phyloP scores from a whole-genome alignment of 2,329 filamentous ascomycete genomes.

The Alternaria sp. region DNA sequence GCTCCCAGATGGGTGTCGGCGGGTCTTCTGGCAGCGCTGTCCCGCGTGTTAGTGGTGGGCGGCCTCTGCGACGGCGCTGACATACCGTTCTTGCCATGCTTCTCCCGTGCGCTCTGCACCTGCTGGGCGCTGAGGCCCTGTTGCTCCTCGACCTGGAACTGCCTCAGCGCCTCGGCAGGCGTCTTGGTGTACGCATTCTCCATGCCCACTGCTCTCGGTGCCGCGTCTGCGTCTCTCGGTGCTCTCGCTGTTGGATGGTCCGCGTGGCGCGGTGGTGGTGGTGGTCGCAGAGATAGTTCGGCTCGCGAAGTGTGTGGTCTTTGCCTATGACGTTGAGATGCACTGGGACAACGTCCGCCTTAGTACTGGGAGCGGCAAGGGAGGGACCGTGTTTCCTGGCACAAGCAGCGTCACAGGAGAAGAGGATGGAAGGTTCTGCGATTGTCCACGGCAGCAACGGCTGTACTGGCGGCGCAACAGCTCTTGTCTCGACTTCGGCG shows the following conservation, averaged over 20 bases:
- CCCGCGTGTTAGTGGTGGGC: constrained; percentile 10
- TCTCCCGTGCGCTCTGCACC: constrained; percentile 53
- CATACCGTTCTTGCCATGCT: constrained; percentile 63
- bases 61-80: neutral
- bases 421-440: constrained; percentile 12
- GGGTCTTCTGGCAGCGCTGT: constrained; percentile 84
- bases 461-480: constrained; percentile 13
- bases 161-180: constrained; percentile 57
- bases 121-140: constrained; percentile 59
- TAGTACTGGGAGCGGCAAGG: neutral
- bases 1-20: constrained; percentile 92
- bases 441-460: constrained; percentile 9
- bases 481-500: constrained; percentile 11
- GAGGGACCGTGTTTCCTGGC: constrained; percentile 7
- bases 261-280: constrained; percentile 5
- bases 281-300: neutral
- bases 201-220: constrained; percentile 48
- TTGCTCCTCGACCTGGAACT: constrained; percentile 60
- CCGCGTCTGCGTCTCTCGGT: constrained; percentile 1
- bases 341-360: neutral
- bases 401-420: neutral
- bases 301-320: constrained; percentile 1
- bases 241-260: neutral
- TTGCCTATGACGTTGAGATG: constrained; percentile 6
- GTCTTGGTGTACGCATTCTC: constrained; percentile 61